These are phyloP conservation scores for Auriscalpium microsporum DNA, from an alignment of 768 basidiomycete genomes.

Conservation along the genomic window DNA sequence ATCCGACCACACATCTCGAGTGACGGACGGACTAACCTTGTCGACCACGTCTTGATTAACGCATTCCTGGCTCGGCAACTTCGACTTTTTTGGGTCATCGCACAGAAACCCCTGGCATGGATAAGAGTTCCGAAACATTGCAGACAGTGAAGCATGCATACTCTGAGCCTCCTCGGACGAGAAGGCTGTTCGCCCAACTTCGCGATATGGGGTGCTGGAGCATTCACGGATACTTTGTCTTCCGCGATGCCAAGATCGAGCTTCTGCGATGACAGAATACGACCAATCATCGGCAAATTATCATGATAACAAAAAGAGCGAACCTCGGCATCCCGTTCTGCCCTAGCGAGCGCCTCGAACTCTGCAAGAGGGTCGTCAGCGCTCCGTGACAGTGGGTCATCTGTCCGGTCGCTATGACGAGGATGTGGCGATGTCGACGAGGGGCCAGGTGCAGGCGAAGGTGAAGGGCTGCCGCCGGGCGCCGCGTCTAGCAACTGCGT, in stretches of 20 bases:
- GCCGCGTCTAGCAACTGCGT: not conserved
- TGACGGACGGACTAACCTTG: constrained; percentile 36
- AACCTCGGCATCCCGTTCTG: not conserved
- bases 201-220: too few species aligned
- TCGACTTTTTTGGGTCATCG: constrained; percentile 37
- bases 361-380: not conserved
- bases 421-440: too few species aligned
- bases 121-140: not conserved
- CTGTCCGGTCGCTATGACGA: too few species aligned
- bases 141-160: not conserved
- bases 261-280: not conserved
- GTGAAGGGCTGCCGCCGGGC: not conserved
- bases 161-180: not conserved
- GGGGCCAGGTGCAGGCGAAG: not conserved
- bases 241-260: not conserved
- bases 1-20: not conserved
- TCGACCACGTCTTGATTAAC: constrained; percentile 69
- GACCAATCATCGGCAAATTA: not conserved
- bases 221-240: too few species aligned
- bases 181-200: too few species aligned
- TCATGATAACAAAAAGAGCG: not conserved
- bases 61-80: constrained; percentile 24
- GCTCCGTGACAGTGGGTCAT: too few species aligned
- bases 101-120: constrained; percentile 53
- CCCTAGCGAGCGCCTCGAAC: constrained; percentile 1